A percentile compares a stretch with the other conserved stretches of the same genome.
These are phyloP conservation scores for Mallotus repandus DNA, from an alignment of 441 rosid genomes.

Conservation along the genomic window DNA sequence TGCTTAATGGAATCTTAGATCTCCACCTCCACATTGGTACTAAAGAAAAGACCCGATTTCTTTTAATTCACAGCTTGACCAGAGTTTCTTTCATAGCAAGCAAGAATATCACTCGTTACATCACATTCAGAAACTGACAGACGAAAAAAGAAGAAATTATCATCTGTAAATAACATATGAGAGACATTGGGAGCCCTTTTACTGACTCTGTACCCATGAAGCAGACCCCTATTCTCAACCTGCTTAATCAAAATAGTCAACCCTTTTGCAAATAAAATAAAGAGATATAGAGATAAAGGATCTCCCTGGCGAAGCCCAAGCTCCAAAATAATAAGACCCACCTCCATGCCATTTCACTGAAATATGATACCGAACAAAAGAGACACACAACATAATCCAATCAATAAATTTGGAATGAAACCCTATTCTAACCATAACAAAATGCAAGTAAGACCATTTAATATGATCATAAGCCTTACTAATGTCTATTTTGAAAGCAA, in stretches of 20 bases:
- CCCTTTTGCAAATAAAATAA: not conserved
- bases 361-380: not conserved
- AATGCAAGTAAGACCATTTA: not conserved
- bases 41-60: no score
- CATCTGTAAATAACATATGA: not conserved
- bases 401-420: no score
- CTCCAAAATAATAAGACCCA: not conserved
- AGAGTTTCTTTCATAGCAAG: not conserved
- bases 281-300: not conserved
- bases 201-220: not conserved
- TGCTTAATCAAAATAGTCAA: not conserved
- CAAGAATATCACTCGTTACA: not conserved
- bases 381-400: not conserved
- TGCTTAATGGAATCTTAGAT: no score
- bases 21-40: no score
- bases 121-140: not conserved
- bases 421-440: no score
- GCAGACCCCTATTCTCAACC: accelerated
- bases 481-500: no score
- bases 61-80: no score
- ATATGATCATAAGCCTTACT: not conserved
- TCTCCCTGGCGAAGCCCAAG: not conserved
- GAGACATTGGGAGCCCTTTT: not conserved
- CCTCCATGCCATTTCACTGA: not conserved
- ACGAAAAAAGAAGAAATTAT: no score